Evolutionary conservation across 2,329 filamentous ascomycete species (phyloP), one percentile per base, ranked within the genome.

Genomic region (Hypoxylon sp.): DNA sequence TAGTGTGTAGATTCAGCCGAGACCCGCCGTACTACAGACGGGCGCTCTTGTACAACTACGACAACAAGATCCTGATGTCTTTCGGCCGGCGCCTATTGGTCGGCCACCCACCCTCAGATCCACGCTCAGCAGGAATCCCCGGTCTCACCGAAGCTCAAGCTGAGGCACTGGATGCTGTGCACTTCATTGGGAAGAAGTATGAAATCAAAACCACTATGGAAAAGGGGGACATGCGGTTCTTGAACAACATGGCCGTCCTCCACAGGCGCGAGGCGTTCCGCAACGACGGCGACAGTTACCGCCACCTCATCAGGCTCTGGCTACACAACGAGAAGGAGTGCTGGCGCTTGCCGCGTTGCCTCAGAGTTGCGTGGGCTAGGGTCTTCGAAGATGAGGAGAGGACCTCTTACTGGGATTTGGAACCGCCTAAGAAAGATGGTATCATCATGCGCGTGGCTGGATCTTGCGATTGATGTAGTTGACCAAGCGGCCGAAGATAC

Each of bases 241-340:
- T 36, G 17, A 52, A 52, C 30, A 36, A 52, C 30, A 52, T 52
- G 49, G 49, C 49, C 7, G 30, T 52, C 0, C n/a, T 52, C 5
- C 49, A 52, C 21, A 36, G 30, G 5, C 49, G 49, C 32, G 49
- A 38, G 49, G 49, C 17, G 13, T 52, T 52, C 30, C 30, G 19
- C 17, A 36, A 55, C 19, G 45, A 28, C 17, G 45, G 43, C 32
- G 43, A 50, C 11, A 48, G 10, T 28, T 58, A 60, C 46, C 57
- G 57, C n/a, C 57, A 51, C 13, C 45, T 60, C 32, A 32, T 60
- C 14, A 28, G 57, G 21, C 57, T 51, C 30, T 60, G 57, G 57
- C 32, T 60, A 2, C 57, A 51, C 57, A 60, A 60, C 23, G 32
- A 50, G 2, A 13, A 45, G n/a, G 19, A 50, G 45, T 60, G 57